Base-by-base conservation (phyloP, 2,329 filamentous ascomycete species). In the Ilyonectria destructans region DNA sequence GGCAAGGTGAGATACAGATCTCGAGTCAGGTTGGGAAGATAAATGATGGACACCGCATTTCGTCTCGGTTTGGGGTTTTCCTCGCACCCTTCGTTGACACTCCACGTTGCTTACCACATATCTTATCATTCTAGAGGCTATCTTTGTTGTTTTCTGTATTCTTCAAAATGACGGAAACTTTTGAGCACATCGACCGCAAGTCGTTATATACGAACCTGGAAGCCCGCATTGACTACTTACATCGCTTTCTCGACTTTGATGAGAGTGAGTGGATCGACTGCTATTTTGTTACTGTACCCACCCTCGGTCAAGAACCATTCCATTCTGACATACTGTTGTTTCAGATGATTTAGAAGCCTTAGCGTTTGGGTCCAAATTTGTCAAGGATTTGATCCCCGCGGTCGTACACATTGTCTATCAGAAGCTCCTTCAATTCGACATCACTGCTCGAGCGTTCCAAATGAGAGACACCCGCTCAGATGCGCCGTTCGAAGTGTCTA, bases 371-470 rank as follows among this genome's bases (percentile, higher is more conserved):
- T 67, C 67, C 54, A 69, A 69, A 43, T 69, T 69, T 40, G 67
- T 69, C 46, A 49, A 69, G 46, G 67, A 69, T 31, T 45, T 69
- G 3, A 69, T 69, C 48, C 67, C 67, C 6, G 63, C 67, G 43
- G 67, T 69, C 9, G 55, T 60, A 3, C 67, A 69, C 40, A 31
- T 69, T 55, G 64, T 69, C 58, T 69, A 69, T 31, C 64, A 51
- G 31, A 69, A 69, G 46, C 67, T 69, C 6, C 67, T 69, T 21
- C 62, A 69, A 26, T 69, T 69, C 56, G 67, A 69, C 26, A 62
- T 69, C 9, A 69, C 67, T 4, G 67, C 67, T 23, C 67, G 67
- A 15, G 67, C 63, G 5, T 69, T 69, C 7, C 63, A 67, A n/a
- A 26, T 63, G 19, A 49, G 64, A 23, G 67, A 69, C 33, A 69